Evolutionary conservation across 805 yeast genomes (phyloP), one percentile per base, ranked within the genome.

Genomic region (Candida krabiensis): DNA sequence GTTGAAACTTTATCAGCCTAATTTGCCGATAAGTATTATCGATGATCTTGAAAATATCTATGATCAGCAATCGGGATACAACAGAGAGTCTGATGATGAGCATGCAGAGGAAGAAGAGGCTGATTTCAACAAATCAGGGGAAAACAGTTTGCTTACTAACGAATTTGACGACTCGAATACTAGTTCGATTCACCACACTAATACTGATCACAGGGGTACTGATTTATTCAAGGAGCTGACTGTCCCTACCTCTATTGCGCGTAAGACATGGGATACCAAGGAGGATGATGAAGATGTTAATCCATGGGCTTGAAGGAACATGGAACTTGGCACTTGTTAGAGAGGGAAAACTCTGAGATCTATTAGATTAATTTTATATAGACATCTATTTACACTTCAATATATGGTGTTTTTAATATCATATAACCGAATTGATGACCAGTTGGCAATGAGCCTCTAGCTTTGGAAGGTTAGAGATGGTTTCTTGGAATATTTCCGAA

Each of bases 21-120:
- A 77, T 16, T 61, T 89, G 32, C 91, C 96, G 0, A 63, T 79
- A 15, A 79, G 77, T 13, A 68, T 88, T 9, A 63, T 83, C 40
- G 96, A 87, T 55, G 79, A 76, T 37, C 64, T 87, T 24, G 95
- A 85, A 48, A 86, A 79, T 38, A 69, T 83, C 16, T 76, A 73
- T 42, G 83, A 77, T 37, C 70, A 64, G 28, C 51, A 41, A 19
- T 43, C 38, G 13, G 44, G 54, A 28, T 47, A 56, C 24, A 58
- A 55, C 22, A 23, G 49, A 46, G 46, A 41, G 11, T 33, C 21
- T 8, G 26, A 30, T 9, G 43, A 40, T 18, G 43, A 33, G 16
- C 26, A 37, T 16, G 43, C 35, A 5, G 51, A 51, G 7, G 49
- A 41, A 9, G 52, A 47, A 2, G 44, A 39, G 0, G 49, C 38